Conservation (phyloP, 192 early-diverging fungal species). For the Rhizoclosmatium globosum region DNA sequence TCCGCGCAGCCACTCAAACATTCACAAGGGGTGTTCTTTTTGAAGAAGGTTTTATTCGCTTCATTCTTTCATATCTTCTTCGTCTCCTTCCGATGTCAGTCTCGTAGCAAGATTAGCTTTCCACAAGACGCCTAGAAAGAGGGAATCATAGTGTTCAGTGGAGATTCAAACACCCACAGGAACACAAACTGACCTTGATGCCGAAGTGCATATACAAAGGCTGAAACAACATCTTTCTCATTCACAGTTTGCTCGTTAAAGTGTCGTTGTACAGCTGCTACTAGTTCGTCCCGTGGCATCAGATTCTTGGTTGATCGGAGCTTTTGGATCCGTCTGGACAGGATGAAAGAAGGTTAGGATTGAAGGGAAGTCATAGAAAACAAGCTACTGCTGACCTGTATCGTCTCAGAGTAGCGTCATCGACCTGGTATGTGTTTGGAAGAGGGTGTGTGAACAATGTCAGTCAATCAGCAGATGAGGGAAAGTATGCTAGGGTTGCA, state of each 20-base stretch:
- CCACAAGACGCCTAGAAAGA: constrained; percentile 20
- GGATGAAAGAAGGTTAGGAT: neutral
- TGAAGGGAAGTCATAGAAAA: neutral
- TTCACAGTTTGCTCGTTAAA: constrained; percentile 50
- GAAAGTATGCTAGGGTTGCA: too few species aligned
- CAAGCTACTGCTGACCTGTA: constrained; percentile 15
- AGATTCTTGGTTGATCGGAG: constrained; percentile 11
- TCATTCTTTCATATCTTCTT: constrained; percentile 1
- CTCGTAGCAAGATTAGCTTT: constrained; percentile 31
- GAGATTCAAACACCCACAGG: neutral
- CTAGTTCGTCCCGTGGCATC: constrained; percentile 46
- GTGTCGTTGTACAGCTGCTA: constrained; percentile 48
- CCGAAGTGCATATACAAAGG: constrained; percentile 51
- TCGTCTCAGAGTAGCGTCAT: constrained; percentile 29
- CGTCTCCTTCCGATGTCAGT: neutral
- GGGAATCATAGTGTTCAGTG: neutral
- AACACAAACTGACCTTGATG: constrained; percentile 45
- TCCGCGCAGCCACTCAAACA: constrained; percentile 10
- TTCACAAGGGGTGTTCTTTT: constrained; percentile 12
- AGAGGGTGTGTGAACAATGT: too few species aligned
- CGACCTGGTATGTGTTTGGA: constrained; percentile 4
- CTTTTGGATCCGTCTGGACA: constrained; percentile 17
- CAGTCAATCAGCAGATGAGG: too few species aligned
- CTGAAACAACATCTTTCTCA: constrained; percentile 53
- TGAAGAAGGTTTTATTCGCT: neutral